Percentiles rank a stretch among this genome's conserved stretches.
Evolutionary conservation across 192 early-diverging fungal genomes (phyloP).

Genomic region (Jimgerdemannia flammicorona): DNA sequence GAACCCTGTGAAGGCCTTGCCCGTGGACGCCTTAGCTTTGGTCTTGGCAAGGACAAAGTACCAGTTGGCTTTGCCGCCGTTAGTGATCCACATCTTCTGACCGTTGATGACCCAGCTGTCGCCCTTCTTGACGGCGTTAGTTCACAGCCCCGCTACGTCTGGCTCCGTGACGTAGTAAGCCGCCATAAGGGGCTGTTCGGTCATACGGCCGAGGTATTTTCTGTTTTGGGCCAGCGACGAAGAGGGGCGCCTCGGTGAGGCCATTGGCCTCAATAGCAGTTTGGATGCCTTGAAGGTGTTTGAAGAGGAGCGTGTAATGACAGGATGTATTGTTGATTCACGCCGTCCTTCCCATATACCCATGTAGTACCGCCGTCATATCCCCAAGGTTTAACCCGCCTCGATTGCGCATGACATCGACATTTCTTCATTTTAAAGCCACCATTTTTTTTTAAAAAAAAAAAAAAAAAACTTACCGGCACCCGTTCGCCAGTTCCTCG

Average conservation of each 20-base stretch:
- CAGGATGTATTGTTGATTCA: too few relatives aligned
- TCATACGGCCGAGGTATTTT: constrained; percentile 97
- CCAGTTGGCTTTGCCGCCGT: constrained; percentile 96
- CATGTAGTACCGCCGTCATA: too few relatives aligned
- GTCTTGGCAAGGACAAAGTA: constrained; percentile 93
- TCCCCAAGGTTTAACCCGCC: too few relatives aligned
- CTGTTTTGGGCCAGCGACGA: constrained; percentile 91
- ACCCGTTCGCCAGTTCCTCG: constrained; percentile 92
- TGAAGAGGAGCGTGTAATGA: too few relatives aligned
- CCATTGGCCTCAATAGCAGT: constrained; percentile 98
- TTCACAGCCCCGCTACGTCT: constrained; percentile 69
- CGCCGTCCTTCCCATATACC: too few relatives aligned
- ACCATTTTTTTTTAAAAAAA: too few relatives aligned
- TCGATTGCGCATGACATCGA: too few relatives aligned
- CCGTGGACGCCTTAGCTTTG: constrained; percentile 71
- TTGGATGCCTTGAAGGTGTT: constrained; percentile 65
- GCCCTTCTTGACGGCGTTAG: constrained; percentile 70
- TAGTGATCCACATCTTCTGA: constrained; percentile 99
- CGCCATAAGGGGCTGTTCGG: constrained; percentile 93
- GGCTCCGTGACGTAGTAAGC: constrained; percentile 83
- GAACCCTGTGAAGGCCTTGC: constrained; percentile 92
- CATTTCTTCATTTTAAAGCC: too few relatives aligned
- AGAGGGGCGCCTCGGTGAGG: constrained; percentile 85
- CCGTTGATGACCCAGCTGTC: constrained; percentile 81
- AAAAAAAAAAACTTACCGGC: constrained; percentile 35